phyloP scores from a whole-genome alignment of 2,329 filamentous ascomycete species.

The Corynespora cassiicola region DNA sequence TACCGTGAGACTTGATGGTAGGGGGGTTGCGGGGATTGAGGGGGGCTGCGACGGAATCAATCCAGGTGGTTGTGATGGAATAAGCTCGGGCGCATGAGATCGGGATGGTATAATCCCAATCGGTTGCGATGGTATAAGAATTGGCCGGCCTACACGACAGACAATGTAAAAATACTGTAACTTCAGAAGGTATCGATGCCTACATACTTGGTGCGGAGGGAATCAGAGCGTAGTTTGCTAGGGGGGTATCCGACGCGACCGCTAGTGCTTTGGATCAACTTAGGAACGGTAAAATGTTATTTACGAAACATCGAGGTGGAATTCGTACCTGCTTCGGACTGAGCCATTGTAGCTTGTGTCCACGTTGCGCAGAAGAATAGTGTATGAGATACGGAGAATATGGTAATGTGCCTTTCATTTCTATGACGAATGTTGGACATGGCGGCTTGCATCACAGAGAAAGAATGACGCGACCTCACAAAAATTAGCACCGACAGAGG shows the following conservation, averaged over 20 bases:
- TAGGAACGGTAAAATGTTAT: too few relatives aligned
- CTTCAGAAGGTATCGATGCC: too few relatives aligned
- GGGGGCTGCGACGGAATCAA: constrained; percentile 5
- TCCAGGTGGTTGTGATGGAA: constrained; percentile 13
- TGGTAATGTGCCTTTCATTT: constrained; percentile 7
- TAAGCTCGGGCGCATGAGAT: constrained; percentile 6
- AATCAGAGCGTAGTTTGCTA: constrained; percentile 16
- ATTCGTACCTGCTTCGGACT: constrained; percentile 29
- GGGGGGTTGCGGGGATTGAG: too few relatives aligned
- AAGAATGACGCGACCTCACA: constrained; percentile 8
- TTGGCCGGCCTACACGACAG: too few relatives aligned
- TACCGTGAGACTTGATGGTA: too few relatives aligned
- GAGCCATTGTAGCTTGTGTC: constrained; percentile 19
- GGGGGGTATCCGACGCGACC: too few relatives aligned
- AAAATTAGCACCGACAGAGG: constrained; percentile 15
- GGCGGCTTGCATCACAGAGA: constrained; percentile 4
- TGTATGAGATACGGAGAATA: constrained; percentile 20
- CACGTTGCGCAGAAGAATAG: constrained; percentile 28
- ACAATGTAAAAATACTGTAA: too few relatives aligned
- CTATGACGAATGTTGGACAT: constrained; percentile 18
- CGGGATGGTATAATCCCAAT: constrained; percentile 8
- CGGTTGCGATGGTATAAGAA: constrained; percentile 4
- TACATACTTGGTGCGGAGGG: constrained; percentile 25
- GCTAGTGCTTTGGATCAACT: too few relatives aligned
- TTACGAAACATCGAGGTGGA: constrained; percentile 10